These are phyloP conservation scores for Candida tallmaniae DNA, from an alignment of 805 yeast species.

Conservation along the genomic window DNA sequence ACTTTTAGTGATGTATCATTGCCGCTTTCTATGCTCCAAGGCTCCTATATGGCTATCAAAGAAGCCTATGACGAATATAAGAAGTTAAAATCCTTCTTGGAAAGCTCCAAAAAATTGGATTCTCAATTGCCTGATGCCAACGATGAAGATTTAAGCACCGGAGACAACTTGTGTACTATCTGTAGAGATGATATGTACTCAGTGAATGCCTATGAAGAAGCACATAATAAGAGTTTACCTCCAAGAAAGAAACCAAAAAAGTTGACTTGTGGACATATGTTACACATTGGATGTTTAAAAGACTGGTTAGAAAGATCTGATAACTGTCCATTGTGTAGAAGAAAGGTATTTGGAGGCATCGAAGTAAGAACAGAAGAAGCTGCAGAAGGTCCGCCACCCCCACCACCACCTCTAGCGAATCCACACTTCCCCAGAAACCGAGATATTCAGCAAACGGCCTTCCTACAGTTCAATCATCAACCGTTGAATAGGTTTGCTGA, in stretches of 20 bases:
- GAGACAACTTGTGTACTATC: conserved; percentile 72
- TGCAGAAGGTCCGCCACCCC: too few species aligned
- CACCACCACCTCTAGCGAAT: conserved; percentile 1
- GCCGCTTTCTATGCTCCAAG: conserved; percentile 41
- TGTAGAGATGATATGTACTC: conserved; percentile 86
- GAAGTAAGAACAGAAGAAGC: too few species aligned
- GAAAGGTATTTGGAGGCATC: conserved; percentile 56
- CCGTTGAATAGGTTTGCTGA: too few species aligned
- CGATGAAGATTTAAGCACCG: conserved; percentile 48
- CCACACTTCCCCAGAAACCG: too few species aligned
- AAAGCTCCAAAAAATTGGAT: conserved; percentile 61
- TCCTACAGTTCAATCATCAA: too few species aligned
- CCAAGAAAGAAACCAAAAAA: conserved; percentile 61
- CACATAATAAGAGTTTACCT: conserved; percentile 18
- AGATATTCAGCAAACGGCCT: too few species aligned
- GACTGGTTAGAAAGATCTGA: conserved; percentile 92
- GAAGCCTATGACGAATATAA: conserved; percentile 28
- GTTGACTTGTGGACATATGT: conserved; percentile 78
- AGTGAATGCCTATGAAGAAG: conserved; percentile 29
- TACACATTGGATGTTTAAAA: conserved; percentile 85
- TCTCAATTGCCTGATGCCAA: conserved; percentile 60
- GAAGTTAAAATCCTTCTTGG: conserved; percentile 46
- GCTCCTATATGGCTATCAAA: conserved; percentile 38
- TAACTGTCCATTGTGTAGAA: conserved; percentile 89
- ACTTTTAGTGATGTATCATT: conserved; percentile 26